Evolutionary conservation across 306 rosid species (phyloP).

Genomic region (Biancaea sappan): DNA sequence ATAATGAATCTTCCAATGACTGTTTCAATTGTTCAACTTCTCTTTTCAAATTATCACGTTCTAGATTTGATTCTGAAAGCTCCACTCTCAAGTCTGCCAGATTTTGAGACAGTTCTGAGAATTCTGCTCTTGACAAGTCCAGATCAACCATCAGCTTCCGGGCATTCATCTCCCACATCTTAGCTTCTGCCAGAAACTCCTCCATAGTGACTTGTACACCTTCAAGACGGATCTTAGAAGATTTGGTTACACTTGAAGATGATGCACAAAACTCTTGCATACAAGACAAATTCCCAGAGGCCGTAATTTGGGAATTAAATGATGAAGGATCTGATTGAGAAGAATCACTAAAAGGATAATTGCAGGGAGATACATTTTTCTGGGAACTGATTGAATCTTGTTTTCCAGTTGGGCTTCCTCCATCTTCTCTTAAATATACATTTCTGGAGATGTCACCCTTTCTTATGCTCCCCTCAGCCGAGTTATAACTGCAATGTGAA

Average conservation of each 20-base stretch:
- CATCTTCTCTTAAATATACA: conserved; percentile 9
- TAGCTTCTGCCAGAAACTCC: conserved; percentile 89
- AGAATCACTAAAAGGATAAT: conserved; percentile 24
- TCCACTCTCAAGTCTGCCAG: conserved; percentile 51
- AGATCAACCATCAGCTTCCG: conserved; percentile 78
- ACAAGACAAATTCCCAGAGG: neutral
- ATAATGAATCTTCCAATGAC: conserved; percentile 44
- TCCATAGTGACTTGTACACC: conserved; percentile 53
- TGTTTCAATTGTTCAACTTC: conserved; percentile 63
- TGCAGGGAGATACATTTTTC: conserved; percentile 37
- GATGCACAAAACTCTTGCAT: conserved; percentile 33
- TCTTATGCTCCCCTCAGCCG: conserved; percentile 43
- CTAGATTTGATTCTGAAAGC: conserved; percentile 57
- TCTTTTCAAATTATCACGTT: conserved; percentile 52
- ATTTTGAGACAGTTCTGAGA: conserved; percentile 60
- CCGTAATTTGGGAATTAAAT: conserved; percentile 33
- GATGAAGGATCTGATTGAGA: conserved; percentile 35
- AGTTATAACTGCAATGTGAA: conserved; percentile 43
- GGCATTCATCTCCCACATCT: conserved; percentile 96
- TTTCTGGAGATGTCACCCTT: conserved; percentile 37
- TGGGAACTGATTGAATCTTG: conserved; percentile 41
- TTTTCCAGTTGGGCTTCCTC: conserved; percentile 28
- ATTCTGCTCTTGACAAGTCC: conserved; percentile 65
- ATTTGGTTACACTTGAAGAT: conserved; percentile 32
- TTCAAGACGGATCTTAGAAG: conserved; percentile 44